Conservation (phyloP, 2,329 filamentous ascomycete genomes). For the Aspergillus clavatus region DNA sequence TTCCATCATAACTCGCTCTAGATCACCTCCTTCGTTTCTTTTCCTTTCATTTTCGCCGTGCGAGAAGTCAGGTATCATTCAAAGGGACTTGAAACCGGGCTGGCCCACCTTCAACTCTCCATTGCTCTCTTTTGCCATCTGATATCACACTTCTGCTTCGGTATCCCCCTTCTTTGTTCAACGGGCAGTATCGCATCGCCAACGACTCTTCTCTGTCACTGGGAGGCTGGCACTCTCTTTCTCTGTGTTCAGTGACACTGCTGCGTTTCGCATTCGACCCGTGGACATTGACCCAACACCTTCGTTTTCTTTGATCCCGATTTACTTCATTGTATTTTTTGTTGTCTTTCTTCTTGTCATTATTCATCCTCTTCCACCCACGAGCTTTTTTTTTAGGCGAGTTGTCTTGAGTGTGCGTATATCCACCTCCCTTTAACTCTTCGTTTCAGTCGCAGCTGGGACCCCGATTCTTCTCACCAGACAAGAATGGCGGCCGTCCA, state of each 20-base stretch:
- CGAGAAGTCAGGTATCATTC: conserved; percentile 22
- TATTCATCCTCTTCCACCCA: background rate
- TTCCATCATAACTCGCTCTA: conserved; percentile 13
- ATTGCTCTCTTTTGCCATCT: conserved; percentile 21
- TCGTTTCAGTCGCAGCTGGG: background rate
- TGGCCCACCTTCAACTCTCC: conserved; percentile 33
- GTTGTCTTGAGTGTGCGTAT: conserved; percentile 10
- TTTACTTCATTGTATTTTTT: conserved; percentile 5
- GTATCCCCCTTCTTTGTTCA: conserved; percentile 19
- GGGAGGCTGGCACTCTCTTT: conserved; percentile 37
- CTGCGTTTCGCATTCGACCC: conserved; percentile 15
- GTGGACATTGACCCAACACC: conserved; percentile 9
- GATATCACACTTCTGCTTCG: background rate
- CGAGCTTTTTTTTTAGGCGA: background rate
- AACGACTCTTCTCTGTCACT: conserved; percentile 13
- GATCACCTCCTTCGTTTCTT: conserved; percentile 18
- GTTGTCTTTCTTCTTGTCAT: background rate
- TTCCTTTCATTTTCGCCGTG: conserved; percentile 31
- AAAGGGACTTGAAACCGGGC: conserved; percentile 31
- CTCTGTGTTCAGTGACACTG: conserved; percentile 19
- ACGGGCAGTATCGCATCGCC: conserved; percentile 16
- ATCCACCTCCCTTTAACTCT: background rate
- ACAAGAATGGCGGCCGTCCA: conserved; percentile 4
- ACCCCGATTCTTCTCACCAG: background rate
- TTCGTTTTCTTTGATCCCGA: conserved; percentile 6